Conservation (phyloP, 2,329 filamentous ascomycete species). For the Aspergillus sp. region DNA sequence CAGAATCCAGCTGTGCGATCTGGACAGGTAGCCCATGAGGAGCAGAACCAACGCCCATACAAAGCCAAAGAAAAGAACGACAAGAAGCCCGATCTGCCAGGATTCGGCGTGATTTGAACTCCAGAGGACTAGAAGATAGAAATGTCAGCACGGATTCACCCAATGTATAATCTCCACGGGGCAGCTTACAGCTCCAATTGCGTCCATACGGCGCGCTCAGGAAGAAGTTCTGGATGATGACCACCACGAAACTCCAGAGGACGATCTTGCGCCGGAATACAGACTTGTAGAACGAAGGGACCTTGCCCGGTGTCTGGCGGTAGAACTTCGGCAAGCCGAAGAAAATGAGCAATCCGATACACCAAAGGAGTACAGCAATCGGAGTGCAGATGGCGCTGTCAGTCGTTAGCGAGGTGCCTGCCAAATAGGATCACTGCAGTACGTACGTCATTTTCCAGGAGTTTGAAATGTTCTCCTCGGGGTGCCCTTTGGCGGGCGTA, state of each 20-base stretch:
- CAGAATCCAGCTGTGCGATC: conserved; percentile 56
- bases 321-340: conserved; percentile 59
- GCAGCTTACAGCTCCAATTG: conserved; percentile 50
- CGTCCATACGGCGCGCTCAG: conserved; percentile 57
- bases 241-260: conserved; percentile 56
- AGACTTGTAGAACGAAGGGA: conserved; percentile 57
- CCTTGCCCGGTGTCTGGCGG: conserved; percentile 52
- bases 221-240: conserved; percentile 59
- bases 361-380: conserved; percentile 49
- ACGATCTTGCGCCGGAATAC: conserved; percentile 55
- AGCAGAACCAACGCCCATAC: conserved; percentile 43
- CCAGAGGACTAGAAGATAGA: conserved; percentile 41
- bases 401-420: conserved; percentile 11
- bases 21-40: conserved; percentile 47
- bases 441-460: conserved; percentile 38
- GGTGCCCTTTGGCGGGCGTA: conserved; percentile 33
- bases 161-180: background rate
- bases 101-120: conserved; percentile 45
- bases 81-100: conserved; percentile 49
- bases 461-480: conserved; percentile 29
- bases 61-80: conserved; percentile 40
- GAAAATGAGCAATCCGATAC: conserved; percentile 46
- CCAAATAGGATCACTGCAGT: background rate
- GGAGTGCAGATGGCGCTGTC: conserved; percentile 47
- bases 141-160: background rate